Evolutionary conservation across 2,329 filamentous ascomycete species (phyloP).

Genomic region (Tolypocladium amazonense): DNA sequence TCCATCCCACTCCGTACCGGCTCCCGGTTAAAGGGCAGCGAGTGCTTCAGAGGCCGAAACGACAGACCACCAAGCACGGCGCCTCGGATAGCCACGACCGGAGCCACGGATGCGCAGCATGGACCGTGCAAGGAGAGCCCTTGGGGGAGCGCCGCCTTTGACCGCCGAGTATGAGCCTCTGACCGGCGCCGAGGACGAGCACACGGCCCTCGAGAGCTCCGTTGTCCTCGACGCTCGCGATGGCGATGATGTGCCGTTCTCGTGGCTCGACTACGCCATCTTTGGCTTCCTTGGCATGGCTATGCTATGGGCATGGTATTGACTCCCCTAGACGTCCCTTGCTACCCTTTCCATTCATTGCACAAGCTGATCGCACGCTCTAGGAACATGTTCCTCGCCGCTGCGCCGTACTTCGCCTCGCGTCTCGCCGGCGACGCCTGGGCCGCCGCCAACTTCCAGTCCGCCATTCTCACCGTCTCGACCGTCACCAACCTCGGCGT

Average conservation of each 20-base stretch:
- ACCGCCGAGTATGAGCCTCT: constrained; percentile 22
- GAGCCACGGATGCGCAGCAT: constrained; percentile 4
- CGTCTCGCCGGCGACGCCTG: constrained; percentile 64
- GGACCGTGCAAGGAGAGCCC: constrained; percentile 15
- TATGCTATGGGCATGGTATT: constrained; percentile 96
- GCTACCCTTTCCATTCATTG: not conserved
- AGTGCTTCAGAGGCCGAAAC: not conserved
- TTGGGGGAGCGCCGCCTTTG: constrained; percentile 10
- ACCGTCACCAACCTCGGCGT: constrained; percentile 71
- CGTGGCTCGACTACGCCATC: constrained; percentile 75
- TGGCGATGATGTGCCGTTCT: constrained; percentile 49
- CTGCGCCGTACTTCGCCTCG: constrained; percentile 81
- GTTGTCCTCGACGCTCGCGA: constrained; percentile 14
- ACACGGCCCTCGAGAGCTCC: constrained; percentile 5
- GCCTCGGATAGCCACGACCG: not conserved
- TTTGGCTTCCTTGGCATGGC: constrained; percentile 80
- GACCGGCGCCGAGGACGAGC: constrained; percentile 15
- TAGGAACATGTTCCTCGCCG: constrained; percentile 98
- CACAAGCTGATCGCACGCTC: not conserved
- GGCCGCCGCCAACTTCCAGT: constrained; percentile 76
- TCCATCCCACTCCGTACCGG: not conserved
- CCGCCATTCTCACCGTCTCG: constrained; percentile 77
- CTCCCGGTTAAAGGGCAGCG: not conserved
- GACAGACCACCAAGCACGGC: not conserved
- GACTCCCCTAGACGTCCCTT: not conserved